Evolutionary conservation across 163 green algal genomes (phyloP), one percentile per base, ranked within the genome.

Genomic region (Coccomyxa subellipsoidea): DNA sequence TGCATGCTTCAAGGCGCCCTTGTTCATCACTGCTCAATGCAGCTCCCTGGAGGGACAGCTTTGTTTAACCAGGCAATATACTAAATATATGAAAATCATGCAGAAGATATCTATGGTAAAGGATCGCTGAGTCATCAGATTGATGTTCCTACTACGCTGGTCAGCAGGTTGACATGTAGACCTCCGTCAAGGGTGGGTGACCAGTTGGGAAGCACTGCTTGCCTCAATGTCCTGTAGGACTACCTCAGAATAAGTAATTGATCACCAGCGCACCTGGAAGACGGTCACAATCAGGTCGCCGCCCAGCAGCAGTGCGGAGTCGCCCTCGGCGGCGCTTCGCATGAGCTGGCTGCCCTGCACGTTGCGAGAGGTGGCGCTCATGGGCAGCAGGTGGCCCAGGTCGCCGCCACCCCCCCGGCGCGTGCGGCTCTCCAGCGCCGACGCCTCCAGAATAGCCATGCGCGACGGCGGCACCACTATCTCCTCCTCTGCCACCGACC

Each of bases 231-330:
- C n/a, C n/a, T n/a, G n/a, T n/a, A n/a, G n/a, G n/a, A n/a, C n/a
- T n/a, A n/a, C 21, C 32, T 47, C 9, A 36, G n/a, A 78, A 25
- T 7, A 4, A 38, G 71, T 34, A 10, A 78, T 12, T 27, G 15
- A 18, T 59, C 1, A 59, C 3, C 10, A 53, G 47, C n/a, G 34
- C 3, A 82, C 83, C 83, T 84, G 35, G 25, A 38, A 78, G 31
- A 93, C 84, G 18, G 83, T 91, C 29, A 96, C 89, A 15, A 87
- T 93, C 37, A 93, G 84, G 86, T 96, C 90, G 29, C 92, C 92
- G 25, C 90, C 90, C 69, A 95, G 77, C 37, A 92, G 87, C 82
- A 94, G 89, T 31, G 83, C 83, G 4, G 87, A 89, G 76, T 93
- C 90, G 6, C 83, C 83, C 35, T 85, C 83, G 25, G 83, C 79